phyloP scores from a whole-genome alignment of 441 rosid species.

The Bruguiera hainesii region DNA sequence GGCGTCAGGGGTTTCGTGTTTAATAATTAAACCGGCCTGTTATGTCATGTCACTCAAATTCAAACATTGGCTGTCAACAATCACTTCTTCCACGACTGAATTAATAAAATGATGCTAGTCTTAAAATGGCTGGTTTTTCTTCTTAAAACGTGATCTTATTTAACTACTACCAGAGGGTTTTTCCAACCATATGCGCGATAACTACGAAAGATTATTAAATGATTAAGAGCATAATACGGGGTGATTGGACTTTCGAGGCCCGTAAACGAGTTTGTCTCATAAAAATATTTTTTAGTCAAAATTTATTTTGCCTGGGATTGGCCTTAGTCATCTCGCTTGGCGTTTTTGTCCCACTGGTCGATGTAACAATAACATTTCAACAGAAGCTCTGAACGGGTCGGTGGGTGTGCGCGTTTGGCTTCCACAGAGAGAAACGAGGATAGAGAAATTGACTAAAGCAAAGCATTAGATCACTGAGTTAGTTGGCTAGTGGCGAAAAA shows the following conservation, averaged over 20 bases:
- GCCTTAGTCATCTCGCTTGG: neutral
- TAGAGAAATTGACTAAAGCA: no score
- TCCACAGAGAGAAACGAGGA: no score
- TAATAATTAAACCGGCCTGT: neutral
- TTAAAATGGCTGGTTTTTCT: neutral
- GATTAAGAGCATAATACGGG: neutral
- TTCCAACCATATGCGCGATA: neutral
- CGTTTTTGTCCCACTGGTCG: neutral
- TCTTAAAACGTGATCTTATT: neutral
- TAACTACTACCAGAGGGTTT: conserved; percentile 20
- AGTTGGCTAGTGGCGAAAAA: no score
- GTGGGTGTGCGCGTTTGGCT: no score
- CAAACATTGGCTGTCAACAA: conserved; percentile 3
- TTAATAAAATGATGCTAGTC: conserved; percentile 8
- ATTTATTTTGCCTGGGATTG: neutral
- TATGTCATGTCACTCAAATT: conserved; percentile 13
- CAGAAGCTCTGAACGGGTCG: neutral
- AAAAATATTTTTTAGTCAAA: neutral
- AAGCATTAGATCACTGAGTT: no score
- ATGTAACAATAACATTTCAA: neutral
- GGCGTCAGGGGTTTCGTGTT: neutral
- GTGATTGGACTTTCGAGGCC: neutral
- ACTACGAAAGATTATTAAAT: neutral
- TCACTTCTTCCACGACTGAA: conserved; percentile 5
- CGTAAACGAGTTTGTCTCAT: neutral